phyloP scores from a whole-genome alignment of 2,329 filamentous ascomycete species.

The Venturia nashicola region DNA sequence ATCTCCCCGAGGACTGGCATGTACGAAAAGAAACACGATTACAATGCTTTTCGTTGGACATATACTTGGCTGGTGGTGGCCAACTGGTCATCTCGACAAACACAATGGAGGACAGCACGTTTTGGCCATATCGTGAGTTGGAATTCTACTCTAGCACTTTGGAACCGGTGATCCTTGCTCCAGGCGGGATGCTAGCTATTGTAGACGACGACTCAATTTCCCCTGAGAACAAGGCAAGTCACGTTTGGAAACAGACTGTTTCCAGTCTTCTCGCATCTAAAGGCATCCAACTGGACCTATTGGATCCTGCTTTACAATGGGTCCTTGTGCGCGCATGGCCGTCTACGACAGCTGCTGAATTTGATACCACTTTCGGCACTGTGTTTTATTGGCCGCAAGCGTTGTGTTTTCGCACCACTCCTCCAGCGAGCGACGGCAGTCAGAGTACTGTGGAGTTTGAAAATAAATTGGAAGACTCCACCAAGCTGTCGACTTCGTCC shows the following conservation, averaged over 20 bases:
- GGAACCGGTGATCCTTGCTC: background rate
- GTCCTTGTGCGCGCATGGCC: background rate
- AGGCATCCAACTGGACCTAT: background rate
- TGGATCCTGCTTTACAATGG: background rate
- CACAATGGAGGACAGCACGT: background rate
- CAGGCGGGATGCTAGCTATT: background rate
- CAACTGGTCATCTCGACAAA: slow-evolving; percentile 3
- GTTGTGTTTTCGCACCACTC: background rate
- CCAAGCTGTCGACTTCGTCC: background rate
- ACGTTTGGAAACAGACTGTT: slow-evolving; percentile 1
- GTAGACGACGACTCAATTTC: background rate
- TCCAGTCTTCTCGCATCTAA: background rate
- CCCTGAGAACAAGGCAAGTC: background rate
- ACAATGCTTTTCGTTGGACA: background rate
- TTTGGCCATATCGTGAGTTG: background rate
- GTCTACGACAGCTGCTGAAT: background rate
- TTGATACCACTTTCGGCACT: background rate
- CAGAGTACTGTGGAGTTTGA: background rate
- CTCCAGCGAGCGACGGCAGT: background rate
- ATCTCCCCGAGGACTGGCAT: background rate
- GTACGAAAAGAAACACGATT: background rate
- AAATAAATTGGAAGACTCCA: background rate
- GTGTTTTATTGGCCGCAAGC: slow-evolving; percentile 6
- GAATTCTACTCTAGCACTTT: background rate
- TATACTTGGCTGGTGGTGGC: slow-evolving; percentile 4